Conservation (phyloP, 2,329 filamentous ascomycete species). For the Nemania sp. region DNA sequence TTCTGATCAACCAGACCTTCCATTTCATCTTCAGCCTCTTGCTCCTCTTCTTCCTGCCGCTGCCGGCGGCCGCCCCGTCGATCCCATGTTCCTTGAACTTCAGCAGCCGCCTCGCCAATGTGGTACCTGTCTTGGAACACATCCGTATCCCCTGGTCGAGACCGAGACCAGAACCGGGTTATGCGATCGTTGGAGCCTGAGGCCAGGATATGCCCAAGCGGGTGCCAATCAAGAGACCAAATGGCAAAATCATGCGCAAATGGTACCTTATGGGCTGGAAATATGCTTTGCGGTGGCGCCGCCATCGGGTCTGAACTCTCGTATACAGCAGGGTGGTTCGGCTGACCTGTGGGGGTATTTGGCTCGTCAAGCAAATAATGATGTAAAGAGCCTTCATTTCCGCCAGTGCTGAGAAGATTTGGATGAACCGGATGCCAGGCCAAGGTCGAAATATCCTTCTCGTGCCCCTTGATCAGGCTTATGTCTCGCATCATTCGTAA, state of each 20-base stretch:
- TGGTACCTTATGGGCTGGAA: slow-evolving; percentile 82
- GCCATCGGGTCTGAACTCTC: slow-evolving; percentile 79
- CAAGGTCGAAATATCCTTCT: slow-evolving; percentile 92
- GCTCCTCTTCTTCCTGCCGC: slow-evolving; percentile 88
- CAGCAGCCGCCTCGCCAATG: slow-evolving; percentile 89
- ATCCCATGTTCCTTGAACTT: slow-evolving; percentile 94
- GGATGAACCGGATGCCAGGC: slow-evolving; percentile 93
- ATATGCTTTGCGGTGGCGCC: slow-evolving; percentile 85
- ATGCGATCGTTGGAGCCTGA: slow-evolving; percentile 96
- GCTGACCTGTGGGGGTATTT: slow-evolving; percentile 75
- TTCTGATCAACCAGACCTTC: slow-evolving; percentile 92
- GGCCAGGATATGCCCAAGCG: slow-evolving; percentile 89
- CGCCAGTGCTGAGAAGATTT: slow-evolving; percentile 86
- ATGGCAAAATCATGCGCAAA: slow-evolving; percentile 94
- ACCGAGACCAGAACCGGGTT: slow-evolving; percentile 93
- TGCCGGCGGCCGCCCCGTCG: slow-evolving; percentile 76
- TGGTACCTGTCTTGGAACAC: slow-evolving; percentile 91
- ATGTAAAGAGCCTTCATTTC: slow-evolving; percentile 84
- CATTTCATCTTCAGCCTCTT: slow-evolving; percentile 89
- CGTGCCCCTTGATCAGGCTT: slow-evolving; percentile 87
- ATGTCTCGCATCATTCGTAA: slow-evolving; percentile 98
- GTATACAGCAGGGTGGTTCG: slow-evolving; percentile 77
- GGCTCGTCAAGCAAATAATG: slow-evolving; percentile 97
- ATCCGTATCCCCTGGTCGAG: slow-evolving; percentile 83
- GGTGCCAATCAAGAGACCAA: slow-evolving; percentile 98